Evolutionary conservation across 2,329 filamentous ascomycete species (phyloP).

Genomic region (Fusarium sulawesiense): DNA sequence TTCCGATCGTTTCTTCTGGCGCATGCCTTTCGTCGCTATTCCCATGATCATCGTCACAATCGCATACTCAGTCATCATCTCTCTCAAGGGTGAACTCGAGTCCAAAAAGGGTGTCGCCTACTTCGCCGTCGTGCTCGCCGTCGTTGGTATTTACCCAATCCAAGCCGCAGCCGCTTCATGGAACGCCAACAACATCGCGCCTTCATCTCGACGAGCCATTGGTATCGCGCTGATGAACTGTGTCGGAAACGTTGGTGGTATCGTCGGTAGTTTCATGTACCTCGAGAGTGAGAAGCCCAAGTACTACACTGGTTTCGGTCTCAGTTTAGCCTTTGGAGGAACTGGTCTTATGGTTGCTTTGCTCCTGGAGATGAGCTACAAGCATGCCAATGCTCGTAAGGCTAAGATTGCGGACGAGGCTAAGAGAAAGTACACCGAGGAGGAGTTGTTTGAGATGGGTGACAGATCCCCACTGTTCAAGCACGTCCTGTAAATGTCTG

Average conservation of each 20-base stretch:
- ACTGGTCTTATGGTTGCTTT: conserved; percentile 47
- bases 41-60: conserved; percentile 37
- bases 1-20: conserved; percentile 68
- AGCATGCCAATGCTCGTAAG: conserved; percentile 45
- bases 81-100: conserved; percentile 31
- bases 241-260: conserved; percentile 47
- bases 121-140: conserved; percentile 37
- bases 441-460: conserved; percentile 49
- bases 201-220: conserved; percentile 48
- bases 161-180: conserved; percentile 41
- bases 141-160: conserved; percentile 40
- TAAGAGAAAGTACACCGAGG: conserved; percentile 46
- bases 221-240: conserved; percentile 48
- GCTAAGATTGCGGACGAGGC: conserved; percentile 47
- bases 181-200: conserved; percentile 44
- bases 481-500: conserved; percentile 40
- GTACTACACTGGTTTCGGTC: conserved; percentile 60
- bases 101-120: conserved; percentile 38
- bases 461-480: conserved; percentile 50
- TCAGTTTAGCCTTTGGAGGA: conserved; percentile 49
- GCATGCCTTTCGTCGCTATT: conserved; percentile 42
- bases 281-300: conserved; percentile 54
- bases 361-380: conserved; percentile 49
- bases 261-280: conserved; percentile 48
- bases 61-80: conserved; percentile 40